Conservation (phyloP, 1,284 basidiomycete species). For the Neolentinus lepideus region DNA sequence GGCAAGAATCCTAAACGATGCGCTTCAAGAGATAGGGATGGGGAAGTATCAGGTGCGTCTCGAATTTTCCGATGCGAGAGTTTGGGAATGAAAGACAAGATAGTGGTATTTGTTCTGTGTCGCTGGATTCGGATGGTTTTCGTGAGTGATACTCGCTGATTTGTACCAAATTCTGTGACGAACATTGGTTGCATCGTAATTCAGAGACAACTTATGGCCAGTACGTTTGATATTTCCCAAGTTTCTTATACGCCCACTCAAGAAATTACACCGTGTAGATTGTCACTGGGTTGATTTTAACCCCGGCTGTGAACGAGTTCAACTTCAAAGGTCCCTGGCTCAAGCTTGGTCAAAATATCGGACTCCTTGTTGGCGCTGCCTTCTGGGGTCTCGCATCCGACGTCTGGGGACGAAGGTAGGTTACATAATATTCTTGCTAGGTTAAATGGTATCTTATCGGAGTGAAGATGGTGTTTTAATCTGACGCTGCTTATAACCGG, state of each 20-base stretch:
- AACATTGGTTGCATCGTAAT: slow-evolving; percentile 8
- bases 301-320: slow-evolving; percentile 50
- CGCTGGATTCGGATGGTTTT: slow-evolving; percentile 63
- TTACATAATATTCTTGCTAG: not conserved
- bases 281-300: slow-evolving; percentile 48
- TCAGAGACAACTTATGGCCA: slow-evolving; percentile 60
- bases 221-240: slow-evolving; percentile 25
- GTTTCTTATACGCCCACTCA: not conserved
- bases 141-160: slow-evolving; percentile 32
- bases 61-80: not conserved
- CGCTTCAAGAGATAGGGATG: slow-evolving; percentile 67
- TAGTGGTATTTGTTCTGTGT: slow-evolving; percentile 49
- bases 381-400: slow-evolving; percentile 57
- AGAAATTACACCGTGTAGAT: slow-evolving; percentile 23
- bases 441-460: not conserved
- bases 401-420: slow-evolving; percentile 50
- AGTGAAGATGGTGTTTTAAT: slow-evolving; percentile 63
- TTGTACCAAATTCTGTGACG: slow-evolving; percentile 1
- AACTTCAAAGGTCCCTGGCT: slow-evolving; percentile 43
- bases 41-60: slow-evolving; percentile 55
- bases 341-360: slow-evolving; percentile 48
- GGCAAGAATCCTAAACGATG: slow-evolving; percentile 54
- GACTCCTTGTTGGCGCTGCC: slow-evolving; percentile 58
- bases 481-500: slow-evolving; percentile 66
- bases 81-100: slow-evolving; percentile 2